A percentile compares a stretch with the other conserved stretches of the same genome.
phyloP scores from a whole-genome alignment of 1,139 yeast species.

The Geotrichum aggregatum region DNA sequence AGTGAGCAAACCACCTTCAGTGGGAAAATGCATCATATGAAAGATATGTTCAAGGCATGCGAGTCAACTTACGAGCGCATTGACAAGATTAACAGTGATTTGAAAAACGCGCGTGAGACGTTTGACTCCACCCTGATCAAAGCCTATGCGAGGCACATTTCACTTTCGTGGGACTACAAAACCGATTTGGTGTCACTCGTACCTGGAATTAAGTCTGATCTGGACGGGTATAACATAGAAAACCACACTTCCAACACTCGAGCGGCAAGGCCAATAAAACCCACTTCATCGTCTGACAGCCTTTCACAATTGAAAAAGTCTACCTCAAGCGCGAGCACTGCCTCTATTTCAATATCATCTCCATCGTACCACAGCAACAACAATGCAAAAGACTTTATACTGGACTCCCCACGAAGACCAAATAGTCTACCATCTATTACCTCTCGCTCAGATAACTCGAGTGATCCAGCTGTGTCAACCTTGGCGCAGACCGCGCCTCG shows the following conservation, averaged over 20 bases:
- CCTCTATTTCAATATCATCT: background rate
- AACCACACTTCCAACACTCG: background rate
- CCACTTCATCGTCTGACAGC: background rate
- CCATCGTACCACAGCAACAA: background rate
- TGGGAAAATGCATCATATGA: background rate
- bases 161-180: background rate
- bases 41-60: slow-evolving; percentile 1
- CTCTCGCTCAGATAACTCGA: background rate
- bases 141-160: slow-evolving; percentile 3
- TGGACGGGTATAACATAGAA: slow-evolving; percentile 5
- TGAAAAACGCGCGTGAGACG: background rate
- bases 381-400: background rate
- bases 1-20: background rate
- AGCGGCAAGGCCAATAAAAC: background rate
- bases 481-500: background rate
- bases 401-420: slow-evolving; percentile 2
- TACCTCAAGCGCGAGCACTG: background rate
- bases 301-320: too few relatives aligned
- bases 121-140: background rate
- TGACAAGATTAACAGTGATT: background rate
- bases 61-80: background rate
- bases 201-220: slow-evolving; percentile 7
- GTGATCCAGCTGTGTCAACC: background rate
- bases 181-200: background rate
- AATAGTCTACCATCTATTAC: slow-evolving; percentile 1